These are phyloP conservation scores for Globisporangium spiculum DNA, from an alignment of 352 stramenopile genomes.

Conservation along the genomic window DNA sequence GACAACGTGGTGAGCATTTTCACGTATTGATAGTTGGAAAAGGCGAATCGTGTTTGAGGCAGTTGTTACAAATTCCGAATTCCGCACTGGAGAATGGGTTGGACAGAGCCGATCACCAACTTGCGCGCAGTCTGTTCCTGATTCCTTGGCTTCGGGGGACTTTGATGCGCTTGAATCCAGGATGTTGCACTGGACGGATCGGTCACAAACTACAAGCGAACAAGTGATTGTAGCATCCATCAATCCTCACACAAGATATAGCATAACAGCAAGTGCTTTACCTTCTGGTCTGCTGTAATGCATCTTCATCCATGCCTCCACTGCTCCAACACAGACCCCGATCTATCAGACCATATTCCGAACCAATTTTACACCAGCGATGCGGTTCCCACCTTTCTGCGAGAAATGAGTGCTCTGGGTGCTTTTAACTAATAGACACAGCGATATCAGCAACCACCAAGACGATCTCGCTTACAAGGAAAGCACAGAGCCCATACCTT, in stretches of 20 bases:
- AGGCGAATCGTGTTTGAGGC: neutral
- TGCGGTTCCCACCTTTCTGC: slow-evolving; percentile 6
- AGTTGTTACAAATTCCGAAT: slow-evolving; percentile 3
- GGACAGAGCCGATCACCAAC: neutral
- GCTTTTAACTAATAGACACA: slow-evolving; percentile 1
- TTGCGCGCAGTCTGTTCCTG: neutral
- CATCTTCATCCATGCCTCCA: slow-evolving; percentile 1
- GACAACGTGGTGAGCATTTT: slow-evolving; percentile 1
- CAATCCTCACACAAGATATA: neutral
- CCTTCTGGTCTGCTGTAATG: slow-evolving; percentile 7
- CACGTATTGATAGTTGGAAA: neutral
- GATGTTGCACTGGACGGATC: slow-evolving; percentile 16
- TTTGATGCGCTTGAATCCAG: neutral
- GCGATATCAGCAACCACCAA: neutral
- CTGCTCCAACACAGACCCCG: neutral
- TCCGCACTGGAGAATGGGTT: slow-evolving; percentile 2
- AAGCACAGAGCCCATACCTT: slow-evolving; percentile 21
- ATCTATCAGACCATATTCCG: neutral
- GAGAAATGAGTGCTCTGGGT: slow-evolving; percentile 14
- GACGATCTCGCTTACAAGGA: neutral
- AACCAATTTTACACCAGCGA: neutral
- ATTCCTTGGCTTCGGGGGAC: neutral
- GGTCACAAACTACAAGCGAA: slow-evolving; percentile 15
- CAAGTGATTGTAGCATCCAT: neutral
- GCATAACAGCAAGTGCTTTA: neutral